Evolutionary conservation across 169 alveolate genomes (phyloP), one percentile per base, ranked within the genome.

Genomic region (Theileria orientalis): DNA sequence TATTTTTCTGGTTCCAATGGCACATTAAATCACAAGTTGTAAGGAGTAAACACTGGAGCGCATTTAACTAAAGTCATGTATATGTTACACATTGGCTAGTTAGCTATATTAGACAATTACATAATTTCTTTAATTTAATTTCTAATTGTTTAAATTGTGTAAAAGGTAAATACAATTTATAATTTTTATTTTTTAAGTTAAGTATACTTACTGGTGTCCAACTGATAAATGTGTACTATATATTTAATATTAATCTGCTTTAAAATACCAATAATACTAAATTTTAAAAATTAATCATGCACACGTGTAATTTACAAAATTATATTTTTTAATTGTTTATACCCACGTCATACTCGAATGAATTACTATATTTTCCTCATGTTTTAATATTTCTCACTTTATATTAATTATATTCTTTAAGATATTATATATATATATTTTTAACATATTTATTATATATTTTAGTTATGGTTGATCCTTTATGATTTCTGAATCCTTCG

Each of bases 11-110:
- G 33, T 54, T 23, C 33, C 8, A 54, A 27, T 54, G 63, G 63
- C 63, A n/a, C 63, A 27, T 54, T 23, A 54, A 27, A 54, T 54
- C 63, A 54, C 63, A 54, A 54, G 14, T n/a, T 13, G 63, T 14
- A 13, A 25, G 27, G 63, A 54, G n/a, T 54, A 54, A 54, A 27
- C 63, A 54, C n/a, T 54, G 33, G 33, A 54, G 63, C 63, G n/a
- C 63, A 23, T 54, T 54, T 13, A 25, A 54, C 19, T 13, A 23
- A 54, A 25, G 63, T 54, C 30, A 25, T 13, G 8, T 54, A 19
- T 21, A 25, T 54, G 8, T 21, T 54, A 54, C 63, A 54, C 63
- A 23, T 54, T 2, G 11, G 37, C 5, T 1, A 54, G n/a, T 27
- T 54, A 6, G n/a, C n/a, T 23, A 8, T 27, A 13, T 54, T 27